These are phyloP conservation scores for Beauveria brongniartii DNA, from an alignment of 2,329 filamentous ascomycete genomes.

Conservation along the genomic window DNA sequence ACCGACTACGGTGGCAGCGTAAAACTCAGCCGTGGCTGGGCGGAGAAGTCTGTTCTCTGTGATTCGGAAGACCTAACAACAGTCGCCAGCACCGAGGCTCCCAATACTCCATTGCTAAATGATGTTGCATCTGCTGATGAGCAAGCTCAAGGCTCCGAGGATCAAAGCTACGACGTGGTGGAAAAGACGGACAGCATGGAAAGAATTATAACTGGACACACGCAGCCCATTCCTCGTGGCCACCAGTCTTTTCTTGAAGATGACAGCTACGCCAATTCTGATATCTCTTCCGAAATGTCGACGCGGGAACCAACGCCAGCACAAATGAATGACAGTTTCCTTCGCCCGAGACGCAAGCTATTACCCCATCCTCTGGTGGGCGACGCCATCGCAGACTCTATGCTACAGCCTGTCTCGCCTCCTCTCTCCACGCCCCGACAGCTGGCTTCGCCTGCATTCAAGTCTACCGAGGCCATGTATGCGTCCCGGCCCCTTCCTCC, in stretches of 20 bases:
- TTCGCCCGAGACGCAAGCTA: conserved; percentile 17
- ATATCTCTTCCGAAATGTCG: conserved; percentile 57
- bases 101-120: conserved; percentile 6
- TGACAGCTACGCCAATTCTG: conserved; percentile 43
- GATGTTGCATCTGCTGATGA: conserved; percentile 8
- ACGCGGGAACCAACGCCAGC: conserved; percentile 35
- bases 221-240: conserved; percentile 21
- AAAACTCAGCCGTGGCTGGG: conserved; percentile 40
- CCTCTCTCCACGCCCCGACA: conserved; percentile 11
- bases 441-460: background rate
- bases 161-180: conserved; percentile 40
- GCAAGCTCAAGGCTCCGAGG: conserved; percentile 1
- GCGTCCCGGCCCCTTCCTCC: conserved; percentile 35
- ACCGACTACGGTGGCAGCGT: conserved; percentile 42
- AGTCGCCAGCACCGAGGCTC: conserved; percentile 15
- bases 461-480: conserved; percentile 3
- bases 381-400: conserved; percentile 13
- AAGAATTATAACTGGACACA: conserved; percentile 29
- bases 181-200: conserved; percentile 46
- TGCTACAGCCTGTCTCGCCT: conserved; percentile 5
- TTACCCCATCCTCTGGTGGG: conserved; percentile 30
- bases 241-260: conserved; percentile 43
- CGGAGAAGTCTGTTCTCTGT: conserved; percentile 45
- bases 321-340: background rate
- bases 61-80: conserved; percentile 34